Evolutionary conservation across 2,329 filamentous ascomycete genomes (phyloP), one percentile per base, ranked within the genome.

Genomic region (Thielaviopsis ethacetica): DNA sequence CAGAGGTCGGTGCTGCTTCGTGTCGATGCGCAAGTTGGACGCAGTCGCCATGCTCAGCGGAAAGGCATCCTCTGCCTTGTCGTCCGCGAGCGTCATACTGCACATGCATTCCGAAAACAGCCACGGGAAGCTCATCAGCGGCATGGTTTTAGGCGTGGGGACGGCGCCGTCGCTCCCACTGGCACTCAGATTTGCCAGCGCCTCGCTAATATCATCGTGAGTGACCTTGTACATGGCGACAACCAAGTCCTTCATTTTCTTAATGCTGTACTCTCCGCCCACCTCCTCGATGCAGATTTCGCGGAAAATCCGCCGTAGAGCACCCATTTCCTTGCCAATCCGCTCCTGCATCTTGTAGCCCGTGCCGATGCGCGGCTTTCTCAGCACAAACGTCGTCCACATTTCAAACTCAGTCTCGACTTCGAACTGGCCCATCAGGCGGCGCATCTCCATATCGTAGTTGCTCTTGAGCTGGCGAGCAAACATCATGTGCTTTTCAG

Each of bases 41-140:
- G 51, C 19, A 15, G 21, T 44, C 10, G 30, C 38, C 24, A 19
- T 38, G 10, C 49, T 54, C 41, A 62, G n/a, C 2, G 54, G 51
- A 7, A 59, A 55, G 2, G 60, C 60, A n/a, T 59, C 54, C 22
- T 57, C 41, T 21, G 54, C 60, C 19, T 59, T 62, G 21, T 62
- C 59, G 15, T 62, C 47, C 15, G 61, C 58, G 1, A 61, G 80
- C 1, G 85, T 86, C 64, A 95, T 83, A 54, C 77, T 76, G 1
- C 85, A 84, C 3, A 95, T 74, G 61, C 89, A 79, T 52, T 78
- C 76, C 13, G 83, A 76, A 63, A 97, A 95, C 1, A 97, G 74
- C 93, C 93, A 98, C 0, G 93, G 91, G 65, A 96, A 97, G 61
- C 85, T 93, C 65, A 96, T 93, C 9, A 97, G 73, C 0, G 93